A percentile compares a stretch with the other conserved stretches of the same genome.
These are phyloP conservation scores for Paramecium tetraurelia DNA, from an alignment of 73 alveolate genomes.

Conservation along the genomic window DNA sequence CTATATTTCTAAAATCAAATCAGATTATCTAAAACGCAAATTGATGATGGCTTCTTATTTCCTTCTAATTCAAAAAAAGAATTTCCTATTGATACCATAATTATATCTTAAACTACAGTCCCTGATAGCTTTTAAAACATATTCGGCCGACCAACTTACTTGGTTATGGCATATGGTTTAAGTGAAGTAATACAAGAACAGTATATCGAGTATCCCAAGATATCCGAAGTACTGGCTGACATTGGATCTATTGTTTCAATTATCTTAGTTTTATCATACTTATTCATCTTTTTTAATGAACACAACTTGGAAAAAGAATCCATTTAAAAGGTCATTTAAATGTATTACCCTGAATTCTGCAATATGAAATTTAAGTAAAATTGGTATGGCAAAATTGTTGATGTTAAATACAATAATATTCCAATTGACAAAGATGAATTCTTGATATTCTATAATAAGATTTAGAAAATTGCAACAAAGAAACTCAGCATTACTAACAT, in stretches of 20 bases:
- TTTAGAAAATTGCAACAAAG: neutral
- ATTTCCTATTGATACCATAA: neutral
- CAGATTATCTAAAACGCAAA: neutral
- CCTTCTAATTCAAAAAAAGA: neutral
- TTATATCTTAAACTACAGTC: neutral
- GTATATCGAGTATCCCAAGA: neutral
- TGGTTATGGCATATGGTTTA: neutral
- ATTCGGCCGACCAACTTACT: neutral
- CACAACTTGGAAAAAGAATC: neutral
- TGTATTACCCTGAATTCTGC: constrained; percentile 15
- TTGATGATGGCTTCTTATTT: constrained; percentile 8
- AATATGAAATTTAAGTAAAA: neutral
- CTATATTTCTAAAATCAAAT: neutral
- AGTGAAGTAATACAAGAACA: neutral
- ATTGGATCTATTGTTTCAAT: constrained; percentile 1
- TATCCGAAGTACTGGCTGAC: neutral
- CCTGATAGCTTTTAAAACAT: neutral
- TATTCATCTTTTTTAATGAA: neutral
- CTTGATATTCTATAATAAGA: neutral
- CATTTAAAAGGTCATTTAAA: neutral
- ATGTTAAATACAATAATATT: neutral
- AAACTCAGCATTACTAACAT: neutral
- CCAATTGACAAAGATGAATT: neutral
- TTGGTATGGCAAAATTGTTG: constrained; percentile 17
- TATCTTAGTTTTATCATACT: neutral